Evolutionary conservation across 2,329 filamentous ascomycete genomes (phyloP), one percentile per base, ranked within the genome.

Genomic region (Verticillium albo-atrum): DNA sequence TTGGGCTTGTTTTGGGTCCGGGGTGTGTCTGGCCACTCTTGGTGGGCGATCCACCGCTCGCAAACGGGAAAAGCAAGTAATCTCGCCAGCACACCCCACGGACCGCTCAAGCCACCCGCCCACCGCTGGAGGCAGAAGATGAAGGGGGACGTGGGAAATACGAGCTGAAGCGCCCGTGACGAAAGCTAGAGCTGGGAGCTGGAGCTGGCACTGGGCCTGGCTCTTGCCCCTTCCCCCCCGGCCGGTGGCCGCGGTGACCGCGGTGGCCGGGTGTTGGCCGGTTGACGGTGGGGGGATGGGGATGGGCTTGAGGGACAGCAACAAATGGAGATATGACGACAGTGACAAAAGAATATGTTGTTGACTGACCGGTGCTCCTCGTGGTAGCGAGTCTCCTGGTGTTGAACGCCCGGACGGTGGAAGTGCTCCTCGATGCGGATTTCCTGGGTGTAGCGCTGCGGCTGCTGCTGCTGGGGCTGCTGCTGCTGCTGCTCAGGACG

Each of bases 391-490:
- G 76, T 75, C 73, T 84, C 79, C 66, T 81, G 78, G 72, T 80
- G 80, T 79, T 80, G 81, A 72, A 35, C 42, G 76, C 83, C 84
- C 82, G 89, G 85, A 85, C 87, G 88, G 82, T 83, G 87, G 81
- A 87, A 81, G 77, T 80, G 85, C 78, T 93, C 87, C 81, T 91
- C 87, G 77, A 90, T 89, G 72, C 78, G 84, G 81, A 96, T 90
- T 86, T 96, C 90, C 82, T 92, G 88, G 80, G 82, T 85, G 80
- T 83, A 83, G 76, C 81, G 85, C 69, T 86, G 78, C n/a, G 42
- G 42, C 42, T 50, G 42, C 20, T 50, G 42, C 42, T 50, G 42
- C 77, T 84, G 81, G 14, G 23, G 30, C 32, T 17, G 32, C 7
- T 32, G 54, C 5, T 34, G 54, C 74, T 79, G 69, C 60, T 65